Conservation (phyloP, 2,329 filamentous ascomycete genomes). For the Epichloe bromicola region DNA sequence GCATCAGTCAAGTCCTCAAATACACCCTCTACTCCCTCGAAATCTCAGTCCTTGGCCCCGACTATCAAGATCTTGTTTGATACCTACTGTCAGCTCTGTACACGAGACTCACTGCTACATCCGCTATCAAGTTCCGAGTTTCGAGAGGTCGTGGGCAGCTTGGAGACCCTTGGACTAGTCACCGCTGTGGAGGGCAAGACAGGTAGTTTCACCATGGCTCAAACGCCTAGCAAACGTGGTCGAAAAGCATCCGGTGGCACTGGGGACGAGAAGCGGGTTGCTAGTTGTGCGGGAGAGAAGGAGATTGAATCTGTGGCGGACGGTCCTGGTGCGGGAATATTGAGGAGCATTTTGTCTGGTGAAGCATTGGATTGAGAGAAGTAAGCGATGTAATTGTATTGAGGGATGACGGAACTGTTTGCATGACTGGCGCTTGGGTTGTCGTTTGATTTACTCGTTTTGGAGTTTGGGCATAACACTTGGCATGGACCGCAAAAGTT, state of each 20-base stretch:
- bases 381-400: neutral
- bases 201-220: constrained; percentile 49
- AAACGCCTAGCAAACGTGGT: constrained; percentile 60
- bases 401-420: neutral
- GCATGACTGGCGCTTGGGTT: neutral
- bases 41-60: constrained; percentile 49
- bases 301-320: constrained; percentile 63
- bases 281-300: constrained; percentile 66
- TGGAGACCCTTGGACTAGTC: constrained; percentile 79
- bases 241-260: constrained; percentile 40
- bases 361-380: constrained; percentile 39
- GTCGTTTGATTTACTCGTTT: neutral
- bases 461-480: neutral
- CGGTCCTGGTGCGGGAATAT: constrained; percentile 45
- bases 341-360: constrained; percentile 48
- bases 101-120: constrained; percentile 75
- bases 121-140: constrained; percentile 87
- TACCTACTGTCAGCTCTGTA: constrained; percentile 73
- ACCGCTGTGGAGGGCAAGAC: constrained; percentile 56
- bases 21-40: constrained; percentile 43
- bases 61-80: constrained; percentile 76
- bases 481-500: neutral
- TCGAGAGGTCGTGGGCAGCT: constrained; percentile 75
- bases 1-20: constrained; percentile 29
- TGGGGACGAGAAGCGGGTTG: constrained; percentile 63